phyloP scores from a whole-genome alignment of 768 basidiomycete genomes.

The Panaeolus papilionaceus region DNA sequence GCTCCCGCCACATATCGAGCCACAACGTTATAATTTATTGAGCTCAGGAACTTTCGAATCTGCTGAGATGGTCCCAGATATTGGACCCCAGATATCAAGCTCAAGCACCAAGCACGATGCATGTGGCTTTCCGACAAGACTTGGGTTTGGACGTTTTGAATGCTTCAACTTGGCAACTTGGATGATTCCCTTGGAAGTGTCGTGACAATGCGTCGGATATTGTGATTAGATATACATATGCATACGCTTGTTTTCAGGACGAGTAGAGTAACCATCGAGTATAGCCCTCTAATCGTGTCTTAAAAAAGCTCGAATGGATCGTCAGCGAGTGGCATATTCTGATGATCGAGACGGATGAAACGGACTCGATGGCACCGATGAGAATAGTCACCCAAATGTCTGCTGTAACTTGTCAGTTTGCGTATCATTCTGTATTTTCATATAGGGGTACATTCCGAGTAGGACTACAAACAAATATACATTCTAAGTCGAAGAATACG shows the following conservation, averaged over 20 bases:
- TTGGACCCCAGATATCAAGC: neutral
- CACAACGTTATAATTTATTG: no score
- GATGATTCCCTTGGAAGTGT: neutral
- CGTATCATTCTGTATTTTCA: neutral
- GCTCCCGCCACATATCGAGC: neutral
- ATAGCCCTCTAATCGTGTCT: neutral
- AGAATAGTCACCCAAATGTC: neutral
- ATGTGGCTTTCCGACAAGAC: neutral
- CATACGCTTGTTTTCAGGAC: no score
- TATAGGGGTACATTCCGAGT: neutral
- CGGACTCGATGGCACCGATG: conserved; percentile 1
- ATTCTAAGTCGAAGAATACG: no score
- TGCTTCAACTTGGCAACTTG: neutral
- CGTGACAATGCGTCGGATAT: no score
- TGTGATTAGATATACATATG: no score
- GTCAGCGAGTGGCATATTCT: neutral
- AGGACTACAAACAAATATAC: neutral
- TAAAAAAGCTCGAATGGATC: neutral
- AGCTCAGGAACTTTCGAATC: neutral
- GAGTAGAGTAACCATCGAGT: no score
- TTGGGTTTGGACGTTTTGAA: neutral
- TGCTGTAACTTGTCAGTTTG: conserved; percentile 7
- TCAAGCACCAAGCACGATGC: neutral
- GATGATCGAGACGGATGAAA: neutral
- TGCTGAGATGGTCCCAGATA: neutral